phyloP scores from a whole-genome alignment of 129 eudicot species.

The Deinandra increscens region DNA sequence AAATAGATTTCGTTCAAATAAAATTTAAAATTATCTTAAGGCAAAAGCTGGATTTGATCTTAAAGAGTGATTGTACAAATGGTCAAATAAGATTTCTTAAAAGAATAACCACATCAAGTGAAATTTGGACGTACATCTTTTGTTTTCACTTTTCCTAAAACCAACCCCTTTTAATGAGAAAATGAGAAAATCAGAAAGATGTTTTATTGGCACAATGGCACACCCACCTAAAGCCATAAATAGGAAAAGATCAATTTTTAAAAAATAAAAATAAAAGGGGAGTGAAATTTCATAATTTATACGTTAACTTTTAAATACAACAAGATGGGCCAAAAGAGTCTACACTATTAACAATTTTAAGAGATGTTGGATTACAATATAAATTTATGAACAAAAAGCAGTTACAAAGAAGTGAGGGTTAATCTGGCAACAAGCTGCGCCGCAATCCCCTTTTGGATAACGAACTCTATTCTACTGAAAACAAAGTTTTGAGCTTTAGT shows the following conservation, averaged over 20 bases:
- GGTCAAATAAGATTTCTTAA: conserved; percentile 3
- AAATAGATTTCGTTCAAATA: neutral
- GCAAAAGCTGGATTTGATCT: neutral
- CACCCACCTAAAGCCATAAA: conserved; percentile 5
- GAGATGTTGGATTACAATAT: too few species aligned
- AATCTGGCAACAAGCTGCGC: too few species aligned
- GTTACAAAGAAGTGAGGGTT: too few species aligned
- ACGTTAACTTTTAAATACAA: too few species aligned
- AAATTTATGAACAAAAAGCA: too few species aligned
- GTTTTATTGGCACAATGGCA: neutral
- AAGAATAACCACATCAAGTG: conserved; percentile 21
- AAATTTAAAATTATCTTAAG: neutral
- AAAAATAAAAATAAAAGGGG: neutral
- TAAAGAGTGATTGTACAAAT: neutral
- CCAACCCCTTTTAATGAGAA: conserved; percentile 12
- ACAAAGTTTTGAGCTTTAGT: too few species aligned
- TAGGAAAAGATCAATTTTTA: neutral
- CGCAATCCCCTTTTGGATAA: too few species aligned
- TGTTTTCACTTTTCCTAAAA: conserved; percentile 18
- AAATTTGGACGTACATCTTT: conserved; percentile 9
- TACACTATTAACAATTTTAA: too few species aligned
- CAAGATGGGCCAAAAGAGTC: too few species aligned
- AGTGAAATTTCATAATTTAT: neutral
- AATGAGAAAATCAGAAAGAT: too few species aligned
- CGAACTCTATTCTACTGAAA: too few species aligned